phyloP scores from a whole-genome alignment of 768 basidiomycete species.

The Serendipita sp. region DNA sequence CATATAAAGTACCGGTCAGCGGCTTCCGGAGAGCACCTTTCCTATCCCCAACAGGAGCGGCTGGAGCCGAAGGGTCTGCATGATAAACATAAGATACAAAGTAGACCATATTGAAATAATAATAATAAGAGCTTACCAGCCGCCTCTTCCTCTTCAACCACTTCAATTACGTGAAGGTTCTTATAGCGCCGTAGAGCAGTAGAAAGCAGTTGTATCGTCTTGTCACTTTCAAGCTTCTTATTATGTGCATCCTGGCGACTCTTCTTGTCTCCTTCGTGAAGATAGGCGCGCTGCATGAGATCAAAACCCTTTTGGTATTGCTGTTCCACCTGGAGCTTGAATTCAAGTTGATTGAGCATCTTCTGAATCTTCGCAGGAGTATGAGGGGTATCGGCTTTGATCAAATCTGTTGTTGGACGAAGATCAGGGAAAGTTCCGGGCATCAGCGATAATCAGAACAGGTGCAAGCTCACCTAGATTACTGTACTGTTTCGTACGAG shows the following conservation, averaged over 20 bases:
- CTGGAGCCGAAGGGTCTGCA: conserved; percentile 12
- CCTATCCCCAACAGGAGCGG: conserved; percentile 51
- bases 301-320: conserved; percentile 98
- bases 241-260: conserved; percentile 83
- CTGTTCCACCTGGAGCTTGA: conserved; percentile 95
- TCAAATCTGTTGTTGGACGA: conserved; percentile 42
- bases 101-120: neutral
- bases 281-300: conserved; percentile 95
- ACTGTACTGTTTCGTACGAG: conserved; percentile 51
- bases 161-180: conserved; percentile 85
- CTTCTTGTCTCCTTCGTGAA: conserved; percentile 94
- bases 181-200: conserved; percentile 91
- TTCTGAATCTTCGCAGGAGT: conserved; percentile 90
- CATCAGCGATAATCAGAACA: neutral
- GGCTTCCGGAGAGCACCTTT: conserved; percentile 91
- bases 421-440: neutral
- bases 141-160: conserved; percentile 50
- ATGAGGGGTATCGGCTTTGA: conserved; percentile 93
- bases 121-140: conserved; percentile 24
- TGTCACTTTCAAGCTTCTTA: conserved; percentile 87
- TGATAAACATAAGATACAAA: neutral
- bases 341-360: conserved; percentile 98
- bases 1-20: conserved; percentile 77
- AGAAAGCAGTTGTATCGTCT: conserved; percentile 86
- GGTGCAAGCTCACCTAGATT: conserved; percentile 32